These are phyloP conservation scores for Hibiscus mutabilis DNA, from an alignment of 345 rosid genomes.

Conservation along the genomic window DNA sequence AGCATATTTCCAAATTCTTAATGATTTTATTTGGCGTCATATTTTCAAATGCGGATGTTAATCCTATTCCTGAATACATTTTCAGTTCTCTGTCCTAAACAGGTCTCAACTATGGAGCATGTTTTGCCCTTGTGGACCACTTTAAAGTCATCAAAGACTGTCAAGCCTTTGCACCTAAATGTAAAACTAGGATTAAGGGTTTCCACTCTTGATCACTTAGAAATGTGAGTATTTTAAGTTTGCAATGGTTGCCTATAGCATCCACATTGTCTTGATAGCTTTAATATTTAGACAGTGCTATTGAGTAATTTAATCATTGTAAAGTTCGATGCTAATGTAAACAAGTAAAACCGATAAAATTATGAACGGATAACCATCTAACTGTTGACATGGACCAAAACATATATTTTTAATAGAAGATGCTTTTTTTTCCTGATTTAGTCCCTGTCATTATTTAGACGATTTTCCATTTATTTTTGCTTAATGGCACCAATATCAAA, in stretches of 20 bases:
- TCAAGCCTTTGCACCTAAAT: constrained; percentile 30
- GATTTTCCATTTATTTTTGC: too few relatives aligned
- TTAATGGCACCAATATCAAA: too few relatives aligned
- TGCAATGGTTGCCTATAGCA: neutral
- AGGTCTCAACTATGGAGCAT: constrained; percentile 64
- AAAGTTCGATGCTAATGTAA: neutral
- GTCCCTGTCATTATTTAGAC: neutral
- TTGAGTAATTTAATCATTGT: neutral
- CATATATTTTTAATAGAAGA: too few relatives aligned
- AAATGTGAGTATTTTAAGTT: constrained; percentile 46
- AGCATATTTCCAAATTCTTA: too few relatives aligned
- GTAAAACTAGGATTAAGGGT: constrained; percentile 62
- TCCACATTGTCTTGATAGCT: neutral
- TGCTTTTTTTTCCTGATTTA: too few relatives aligned
- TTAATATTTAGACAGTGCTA: neutral
- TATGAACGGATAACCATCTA: neutral
- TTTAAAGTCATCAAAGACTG: constrained; percentile 30
- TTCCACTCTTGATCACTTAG: constrained; percentile 54
- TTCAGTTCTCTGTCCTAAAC: constrained; percentile 72
- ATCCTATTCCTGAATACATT: constrained; percentile 30
- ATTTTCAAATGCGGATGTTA: too few relatives aligned
- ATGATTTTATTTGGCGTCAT: too few relatives aligned
- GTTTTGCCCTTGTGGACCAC: constrained; percentile 57
- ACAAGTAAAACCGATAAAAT: neutral
- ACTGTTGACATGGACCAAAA: too few relatives aligned